These are phyloP conservation scores for Botryotinia narcissicola DNA, from an alignment of 2,329 filamentous ascomycete species.

Conservation along the genomic window DNA sequence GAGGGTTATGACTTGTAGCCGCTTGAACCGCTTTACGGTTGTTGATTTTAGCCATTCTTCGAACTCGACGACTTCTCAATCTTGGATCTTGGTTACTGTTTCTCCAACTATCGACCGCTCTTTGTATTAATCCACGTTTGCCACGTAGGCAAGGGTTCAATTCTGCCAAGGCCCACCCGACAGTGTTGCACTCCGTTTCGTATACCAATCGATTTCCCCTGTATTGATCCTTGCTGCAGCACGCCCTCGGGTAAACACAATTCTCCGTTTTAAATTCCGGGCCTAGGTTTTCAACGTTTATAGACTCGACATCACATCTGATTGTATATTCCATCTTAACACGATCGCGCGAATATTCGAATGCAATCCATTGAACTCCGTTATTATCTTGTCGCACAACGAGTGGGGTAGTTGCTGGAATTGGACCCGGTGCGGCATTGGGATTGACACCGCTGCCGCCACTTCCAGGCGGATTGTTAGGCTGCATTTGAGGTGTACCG, in stretches of 20 bases:
- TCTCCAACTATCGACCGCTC: constrained; percentile 96
- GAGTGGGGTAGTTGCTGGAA: constrained; percentile 91
- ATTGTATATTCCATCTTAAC: constrained; percentile 99
- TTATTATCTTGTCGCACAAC: constrained; percentile 94
- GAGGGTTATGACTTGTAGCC: constrained; percentile 53
- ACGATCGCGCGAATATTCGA: constrained; percentile 93
- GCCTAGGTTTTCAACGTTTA: constrained; percentile 81
- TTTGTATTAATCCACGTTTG: constrained; percentile 92
- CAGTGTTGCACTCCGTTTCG: constrained; percentile 97
- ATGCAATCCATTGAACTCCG: constrained; percentile 97
- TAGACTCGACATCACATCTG: constrained; percentile 94
- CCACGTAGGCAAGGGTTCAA: constrained; percentile 87
- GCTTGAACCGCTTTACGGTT: constrained; percentile 69
- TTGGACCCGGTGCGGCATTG: constrained; percentile 91
- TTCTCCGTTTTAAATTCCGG: constrained; percentile 96
- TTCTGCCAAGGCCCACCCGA: constrained; percentile 98
- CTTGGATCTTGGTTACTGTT: constrained; percentile 98
- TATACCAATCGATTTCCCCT: constrained; percentile 93
- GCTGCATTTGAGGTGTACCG: constrained; percentile 44
- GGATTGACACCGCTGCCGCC: constrained; percentile 67
- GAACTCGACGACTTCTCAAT: constrained; percentile 84
- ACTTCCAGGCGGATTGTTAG: constrained; percentile 41
- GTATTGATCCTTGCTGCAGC: constrained; percentile 93
- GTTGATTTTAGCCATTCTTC: constrained; percentile 94
- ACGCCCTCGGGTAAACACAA: constrained; percentile 94